A percentile compares a stretch with the other conserved stretches of the same genome.
Evolutionary conservation across 1,284 basidiomycete species (phyloP).

Genomic region (Bjerkandera adusta): DNA sequence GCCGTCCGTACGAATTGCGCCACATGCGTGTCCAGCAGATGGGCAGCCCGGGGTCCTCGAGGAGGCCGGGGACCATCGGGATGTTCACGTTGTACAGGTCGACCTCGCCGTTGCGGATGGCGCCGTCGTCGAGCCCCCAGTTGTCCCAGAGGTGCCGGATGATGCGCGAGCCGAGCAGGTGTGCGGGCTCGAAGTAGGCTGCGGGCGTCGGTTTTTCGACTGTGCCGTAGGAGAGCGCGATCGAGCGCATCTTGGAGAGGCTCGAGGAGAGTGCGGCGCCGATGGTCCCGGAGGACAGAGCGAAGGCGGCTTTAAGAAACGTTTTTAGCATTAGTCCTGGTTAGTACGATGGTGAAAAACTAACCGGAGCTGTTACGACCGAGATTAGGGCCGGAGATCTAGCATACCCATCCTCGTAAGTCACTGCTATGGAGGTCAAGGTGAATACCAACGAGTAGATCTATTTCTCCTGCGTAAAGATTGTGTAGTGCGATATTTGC

Average conservation of each 20-base stretch:
- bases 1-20: conserved; percentile 71
- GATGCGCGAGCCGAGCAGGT: conserved; percentile 65
- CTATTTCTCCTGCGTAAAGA: conserved; percentile 79
- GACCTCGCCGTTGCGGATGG: conserved; percentile 60
- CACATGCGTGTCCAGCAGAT: conserved; percentile 77
- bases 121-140: conserved; percentile 71
- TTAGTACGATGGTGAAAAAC: conserved; percentile 14
- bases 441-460: conserved; percentile 68
- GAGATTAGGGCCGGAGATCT: conserved; percentile 77
- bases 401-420: not conserved
- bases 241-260: conserved; percentile 66
- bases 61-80: conserved; percentile 65
- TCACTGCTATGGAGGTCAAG: not conserved
- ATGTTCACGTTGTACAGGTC: conserved; percentile 85
- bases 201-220: conserved; percentile 70
- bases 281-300: conserved; percentile 86
- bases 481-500: conserved; percentile 89
- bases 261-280: conserved; percentile 86
- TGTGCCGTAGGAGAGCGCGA: conserved; percentile 84
- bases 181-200: conserved; percentile 63
- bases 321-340: not conserved
- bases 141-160: conserved; percentile 73
- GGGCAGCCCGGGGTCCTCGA: conserved; percentile 52
- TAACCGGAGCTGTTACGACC: conserved; percentile 80
- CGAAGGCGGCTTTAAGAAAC: conserved; percentile 66